These are phyloP conservation scores for Epipyxis sp. DNA, from an alignment of 108 stramenopile species.

Conservation along the genomic window DNA sequence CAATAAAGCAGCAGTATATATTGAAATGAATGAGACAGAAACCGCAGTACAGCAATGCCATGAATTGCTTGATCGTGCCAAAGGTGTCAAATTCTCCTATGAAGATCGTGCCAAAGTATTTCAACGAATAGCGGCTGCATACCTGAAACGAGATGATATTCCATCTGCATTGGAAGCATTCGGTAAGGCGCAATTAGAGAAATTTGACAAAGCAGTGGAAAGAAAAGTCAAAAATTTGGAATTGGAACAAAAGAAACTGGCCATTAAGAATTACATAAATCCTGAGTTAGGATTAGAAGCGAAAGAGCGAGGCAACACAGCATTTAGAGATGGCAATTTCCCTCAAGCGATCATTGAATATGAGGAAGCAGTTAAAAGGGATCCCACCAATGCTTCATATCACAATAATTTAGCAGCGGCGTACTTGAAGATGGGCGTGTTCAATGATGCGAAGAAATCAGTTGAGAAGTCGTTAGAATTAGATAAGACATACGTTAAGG, in stretches of 20 bases:
- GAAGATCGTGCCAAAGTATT: constrained; percentile 90
- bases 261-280: constrained; percentile 78
- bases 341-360: constrained; percentile 49
- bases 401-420: constrained; percentile 95
- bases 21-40: constrained; percentile 84
- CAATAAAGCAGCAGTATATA: constrained; percentile 96
- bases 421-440: constrained; percentile 91
- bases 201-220: constrained; percentile 75
- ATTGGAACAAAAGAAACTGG: constrained; percentile 85
- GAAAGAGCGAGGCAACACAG: constrained; percentile 91
- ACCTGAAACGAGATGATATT: constrained; percentile 81
- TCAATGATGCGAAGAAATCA: constrained; percentile 84
- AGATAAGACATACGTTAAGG: constrained; percentile 96
- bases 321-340: constrained; percentile 83
- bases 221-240: constrained; percentile 83
- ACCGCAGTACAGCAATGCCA: constrained; percentile 65
- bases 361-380: constrained; percentile 91
- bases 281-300: constrained; percentile 93
- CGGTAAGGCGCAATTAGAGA: constrained; percentile 67
- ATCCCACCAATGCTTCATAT: constrained; percentile 92
- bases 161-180: constrained; percentile 82
- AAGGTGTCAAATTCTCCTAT: constrained; percentile 58
- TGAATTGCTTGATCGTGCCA: constrained; percentile 66
- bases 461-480: constrained; percentile 89
- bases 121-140: constrained; percentile 83